These are phyloP conservation scores for Alternaria metachromatica DNA, from an alignment of 2,329 filamentous ascomycete genomes.

Conservation along the genomic window DNA sequence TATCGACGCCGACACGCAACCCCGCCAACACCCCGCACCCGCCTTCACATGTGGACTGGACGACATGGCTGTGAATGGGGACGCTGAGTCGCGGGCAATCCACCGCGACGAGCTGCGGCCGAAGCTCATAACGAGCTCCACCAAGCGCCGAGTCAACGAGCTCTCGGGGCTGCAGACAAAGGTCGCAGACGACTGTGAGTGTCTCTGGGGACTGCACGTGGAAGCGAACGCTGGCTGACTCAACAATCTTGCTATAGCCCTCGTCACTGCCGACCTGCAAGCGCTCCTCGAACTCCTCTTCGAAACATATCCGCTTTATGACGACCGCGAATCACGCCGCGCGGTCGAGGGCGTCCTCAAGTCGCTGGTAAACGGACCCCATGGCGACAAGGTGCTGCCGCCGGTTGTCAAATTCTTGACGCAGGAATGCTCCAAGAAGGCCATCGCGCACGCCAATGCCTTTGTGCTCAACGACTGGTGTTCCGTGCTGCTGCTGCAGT, in stretches of 20 bases:
- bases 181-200: constrained; percentile 53
- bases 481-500: constrained; percentile 75
- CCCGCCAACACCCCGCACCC: constrained; percentile 21
- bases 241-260: constrained; percentile 36
- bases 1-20: constrained; percentile 24
- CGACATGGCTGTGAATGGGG: constrained; percentile 48
- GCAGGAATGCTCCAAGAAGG: constrained; percentile 75
- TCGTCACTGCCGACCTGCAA: constrained; percentile 54
- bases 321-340: constrained; percentile 81
- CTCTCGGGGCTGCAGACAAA: constrained; percentile 54
- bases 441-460: constrained; percentile 78
- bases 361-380: constrained; percentile 66
- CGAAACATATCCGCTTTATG: constrained; percentile 84
- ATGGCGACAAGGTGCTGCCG: constrained; percentile 64
- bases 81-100: constrained; percentile 39
- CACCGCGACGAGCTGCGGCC: constrained; percentile 48
- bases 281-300: constrained; percentile 76
- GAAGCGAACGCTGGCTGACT: constrained; percentile 16
- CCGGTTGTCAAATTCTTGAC: constrained; percentile 72
- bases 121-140: constrained; percentile 56
- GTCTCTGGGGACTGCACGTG: neutral
- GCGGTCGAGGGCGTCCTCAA: constrained; percentile 83
- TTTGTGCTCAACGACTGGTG: constrained; percentile 94
- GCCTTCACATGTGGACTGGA: constrained; percentile 37
- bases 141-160: constrained; percentile 55